Percentiles rank a stretch among this genome's conserved stretches.
These are phyloP conservation scores for Closterium sp. DNA, from an alignment of 139 green algal species.

Conservation along the genomic window DNA sequence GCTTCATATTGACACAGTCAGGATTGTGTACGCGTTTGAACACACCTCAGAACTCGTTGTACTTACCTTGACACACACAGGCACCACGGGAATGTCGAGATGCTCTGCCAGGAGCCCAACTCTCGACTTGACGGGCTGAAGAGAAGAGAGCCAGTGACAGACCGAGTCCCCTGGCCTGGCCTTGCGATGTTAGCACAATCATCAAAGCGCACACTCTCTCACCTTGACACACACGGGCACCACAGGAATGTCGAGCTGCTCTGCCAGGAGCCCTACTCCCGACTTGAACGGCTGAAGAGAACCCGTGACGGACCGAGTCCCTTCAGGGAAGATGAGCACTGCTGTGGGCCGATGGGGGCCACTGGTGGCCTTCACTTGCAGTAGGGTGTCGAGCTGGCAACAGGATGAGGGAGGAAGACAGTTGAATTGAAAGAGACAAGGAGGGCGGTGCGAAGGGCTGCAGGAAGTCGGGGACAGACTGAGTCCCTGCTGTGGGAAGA, in stretches of 20 bases:
- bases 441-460: neutral
- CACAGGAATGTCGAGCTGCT: conserved; percentile 30
- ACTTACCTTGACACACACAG: conserved; percentile 8
- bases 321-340: conserved; percentile 44
- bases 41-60: too few species aligned
- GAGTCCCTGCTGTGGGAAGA: neutral
- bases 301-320: conserved; percentile 21
- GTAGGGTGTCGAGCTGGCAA: neutral
- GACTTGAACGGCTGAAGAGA: conserved; percentile 39
- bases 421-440: neutral
- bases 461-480: neutral
- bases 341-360: conserved; percentile 9
- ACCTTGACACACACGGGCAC: conserved; percentile 34
- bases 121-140: neutral
- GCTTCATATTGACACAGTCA: too few species aligned
- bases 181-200: too few species aligned
- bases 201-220: neutral
- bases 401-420: neutral
- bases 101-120: conserved; percentile 21
- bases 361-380: conserved; percentile 9
- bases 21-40: neutral
- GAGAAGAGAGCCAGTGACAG: too few species aligned
- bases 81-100: neutral
- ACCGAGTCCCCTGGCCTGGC: too few species aligned
- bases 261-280: conserved; percentile 21